Evolutionary conservation across 805 yeast genomes (phyloP).

Genomic region (Teunomyces funiuensis): DNA sequence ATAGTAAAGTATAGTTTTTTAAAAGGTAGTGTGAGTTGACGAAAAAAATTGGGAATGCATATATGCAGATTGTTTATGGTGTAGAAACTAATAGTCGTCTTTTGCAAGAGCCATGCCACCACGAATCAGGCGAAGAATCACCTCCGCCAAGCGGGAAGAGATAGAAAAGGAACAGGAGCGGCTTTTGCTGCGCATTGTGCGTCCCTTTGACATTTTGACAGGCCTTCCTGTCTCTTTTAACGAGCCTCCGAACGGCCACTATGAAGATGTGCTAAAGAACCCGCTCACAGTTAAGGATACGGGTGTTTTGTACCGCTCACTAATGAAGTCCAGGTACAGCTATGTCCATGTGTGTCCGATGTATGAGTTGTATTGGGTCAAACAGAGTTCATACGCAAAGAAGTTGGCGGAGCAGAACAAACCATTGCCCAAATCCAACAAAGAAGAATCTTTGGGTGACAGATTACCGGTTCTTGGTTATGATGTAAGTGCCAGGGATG

Average conservation of each 20-base stretch:
- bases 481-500: slow-evolving; percentile 65
- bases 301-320: slow-evolving; percentile 67
- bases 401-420: slow-evolving; percentile 38
- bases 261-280: slow-evolving; percentile 51
- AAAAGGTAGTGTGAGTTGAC: not conserved
- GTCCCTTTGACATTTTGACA: slow-evolving; percentile 67
- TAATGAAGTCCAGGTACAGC: slow-evolving; percentile 66
- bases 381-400: slow-evolving; percentile 58
- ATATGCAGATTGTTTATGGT: too few species aligned
- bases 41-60: too few species aligned
- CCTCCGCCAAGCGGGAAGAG: slow-evolving; percentile 41
- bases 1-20: too few species aligned
- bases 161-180: slow-evolving; percentile 42
- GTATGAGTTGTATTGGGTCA: slow-evolving; percentile 80
- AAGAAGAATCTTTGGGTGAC: slow-evolving; percentile 19
- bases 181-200: slow-evolving; percentile 34
- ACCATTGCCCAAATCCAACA: slow-evolving; percentile 30
- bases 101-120: slow-evolving; percentile 30
- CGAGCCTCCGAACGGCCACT: slow-evolving; percentile 59
- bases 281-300: slow-evolving; percentile 73
- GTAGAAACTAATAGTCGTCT: too few species aligned
- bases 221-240: slow-evolving; percentile 67
- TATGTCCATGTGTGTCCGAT: slow-evolving; percentile 61
- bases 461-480: slow-evolving; percentile 36
- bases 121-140: slow-evolving; percentile 45